These are phyloP conservation scores for Discostella stelligeroides DNA, from an alignment of 108 stramenopile genomes.

Conservation along the genomic window DNA sequence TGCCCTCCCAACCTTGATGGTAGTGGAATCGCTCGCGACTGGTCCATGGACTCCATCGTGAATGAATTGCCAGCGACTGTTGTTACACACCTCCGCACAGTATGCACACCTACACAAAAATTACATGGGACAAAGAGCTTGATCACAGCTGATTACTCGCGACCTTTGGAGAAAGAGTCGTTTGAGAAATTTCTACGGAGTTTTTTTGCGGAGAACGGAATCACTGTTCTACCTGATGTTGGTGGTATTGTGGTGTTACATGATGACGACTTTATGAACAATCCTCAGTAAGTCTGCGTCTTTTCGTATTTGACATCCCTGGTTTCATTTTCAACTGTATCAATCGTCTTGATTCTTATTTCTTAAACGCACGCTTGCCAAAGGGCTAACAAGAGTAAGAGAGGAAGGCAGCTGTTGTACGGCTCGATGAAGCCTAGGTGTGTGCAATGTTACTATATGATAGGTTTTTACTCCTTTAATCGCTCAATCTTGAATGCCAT, in stretches of 20 bases:
- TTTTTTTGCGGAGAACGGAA: slow-evolving; percentile 16
- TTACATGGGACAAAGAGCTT: too few relatives aligned
- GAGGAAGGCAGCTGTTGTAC: slow-evolving; percentile 1
- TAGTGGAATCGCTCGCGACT: background rate
- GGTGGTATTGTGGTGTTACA: slow-evolving; percentile 2
- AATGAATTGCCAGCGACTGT: background rate
- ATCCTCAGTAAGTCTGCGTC: slow-evolving; percentile 2
- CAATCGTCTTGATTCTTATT: too few relatives aligned
- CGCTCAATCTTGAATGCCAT: too few relatives aligned
- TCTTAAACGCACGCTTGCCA: background rate
- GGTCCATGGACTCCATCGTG: slow-evolving; percentile 11
- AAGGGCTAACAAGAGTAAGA: slow-evolving; percentile 3
- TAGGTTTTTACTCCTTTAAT: background rate
- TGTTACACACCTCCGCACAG: background rate
- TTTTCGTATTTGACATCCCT: background rate
- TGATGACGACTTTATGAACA: slow-evolving; percentile 13
- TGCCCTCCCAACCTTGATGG: background rate
- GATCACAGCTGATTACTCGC: too few relatives aligned
- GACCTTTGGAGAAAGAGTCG: slow-evolving; percentile 1
- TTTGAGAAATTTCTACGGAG: slow-evolving; percentile 9
- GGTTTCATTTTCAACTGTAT: background rate
- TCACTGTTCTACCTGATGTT: background rate
- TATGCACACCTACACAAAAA: background rate
- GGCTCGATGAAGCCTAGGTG: background rate
- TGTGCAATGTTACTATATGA: background rate